These are phyloP conservation scores for Exophiala aquamarina DNA, from an alignment of 2,329 filamentous ascomycete genomes.

Conservation along the genomic window DNA sequence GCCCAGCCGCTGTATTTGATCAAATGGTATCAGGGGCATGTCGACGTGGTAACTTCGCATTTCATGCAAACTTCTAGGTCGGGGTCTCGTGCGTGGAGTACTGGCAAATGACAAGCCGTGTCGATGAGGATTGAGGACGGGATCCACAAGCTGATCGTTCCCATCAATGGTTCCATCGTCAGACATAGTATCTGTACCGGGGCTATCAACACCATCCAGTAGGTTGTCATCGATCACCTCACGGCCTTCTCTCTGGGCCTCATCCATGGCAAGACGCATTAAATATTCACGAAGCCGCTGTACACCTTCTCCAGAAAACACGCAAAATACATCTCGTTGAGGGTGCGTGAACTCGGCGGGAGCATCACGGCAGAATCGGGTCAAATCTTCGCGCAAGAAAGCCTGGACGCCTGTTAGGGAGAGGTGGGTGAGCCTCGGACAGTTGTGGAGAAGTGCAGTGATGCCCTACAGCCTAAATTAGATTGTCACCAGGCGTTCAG, in stretches of 20 bases:
- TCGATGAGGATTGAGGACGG: conserved; percentile 18
- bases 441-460: conserved; percentile 82
- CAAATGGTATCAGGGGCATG: conserved; percentile 26
- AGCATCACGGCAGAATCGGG: conserved; percentile 80
- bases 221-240: conserved; percentile 27
- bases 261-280: conserved; percentile 46
- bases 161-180: conserved; percentile 30
- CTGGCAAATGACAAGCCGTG: conserved; percentile 21
- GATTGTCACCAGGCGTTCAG: not conserved
- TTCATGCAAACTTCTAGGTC: conserved; percentile 28
- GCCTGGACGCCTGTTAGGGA: conserved; percentile 91
- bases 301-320: conserved; percentile 90
- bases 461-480: conserved; percentile 66
- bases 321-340: conserved; percentile 93
- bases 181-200: conserved; percentile 29
- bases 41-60: conserved; percentile 28
- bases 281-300: conserved; percentile 74
- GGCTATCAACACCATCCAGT: conserved; percentile 27
- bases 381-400: conserved; percentile 82
- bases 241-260: conserved; percentile 25
- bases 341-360: conserved; percentile 92
- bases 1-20: conserved; percentile 25
- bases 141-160: conserved; percentile 27
- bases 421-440: conserved; percentile 87
- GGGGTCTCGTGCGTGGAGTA: conserved; percentile 17